These are phyloP conservation scores for Coemansia sp. DNA, from an alignment of 192 early-diverging fungal species.

Conservation along the genomic window DNA sequence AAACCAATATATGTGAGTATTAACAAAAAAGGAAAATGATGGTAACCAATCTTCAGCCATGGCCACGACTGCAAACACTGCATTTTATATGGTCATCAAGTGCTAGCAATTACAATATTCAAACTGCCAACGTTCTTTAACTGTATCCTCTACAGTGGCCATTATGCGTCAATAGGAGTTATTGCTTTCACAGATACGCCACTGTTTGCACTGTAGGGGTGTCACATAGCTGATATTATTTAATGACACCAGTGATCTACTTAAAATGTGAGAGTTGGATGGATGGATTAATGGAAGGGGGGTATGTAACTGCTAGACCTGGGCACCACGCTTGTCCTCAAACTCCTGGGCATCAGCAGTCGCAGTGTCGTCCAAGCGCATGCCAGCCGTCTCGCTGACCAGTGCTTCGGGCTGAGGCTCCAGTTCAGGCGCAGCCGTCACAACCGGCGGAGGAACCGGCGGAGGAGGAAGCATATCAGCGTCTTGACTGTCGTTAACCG, in stretches of 20 bases:
- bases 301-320: not conserved
- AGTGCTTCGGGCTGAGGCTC: not conserved
- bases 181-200: too few relatives aligned
- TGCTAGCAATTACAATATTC: too few relatives aligned
- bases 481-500: not conserved
- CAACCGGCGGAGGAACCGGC: slow-evolving; percentile 9
- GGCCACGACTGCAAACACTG: too few relatives aligned
- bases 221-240: not conserved
- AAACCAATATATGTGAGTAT: too few relatives aligned
- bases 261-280: not conserved
- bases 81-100: too few relatives aligned
- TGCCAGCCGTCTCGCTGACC: slow-evolving; percentile 27
- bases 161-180: too few relatives aligned
- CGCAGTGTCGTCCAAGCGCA: slow-evolving; percentile 24
- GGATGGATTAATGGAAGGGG: not conserved
- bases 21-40: too few relatives aligned
- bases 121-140: too few relatives aligned
- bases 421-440: slow-evolving; percentile 35
- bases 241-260: not conserved
- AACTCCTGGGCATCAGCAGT: slow-evolving; percentile 7
- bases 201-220: too few relatives aligned
- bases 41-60: too few relatives aligned
- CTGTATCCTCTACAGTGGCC: too few relatives aligned
- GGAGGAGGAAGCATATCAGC: not conserved
- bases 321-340: not conserved